Evolutionary conservation across 1,284 basidiomycete species (phyloP).

Genomic region (Coniferiporia weirii): DNA sequence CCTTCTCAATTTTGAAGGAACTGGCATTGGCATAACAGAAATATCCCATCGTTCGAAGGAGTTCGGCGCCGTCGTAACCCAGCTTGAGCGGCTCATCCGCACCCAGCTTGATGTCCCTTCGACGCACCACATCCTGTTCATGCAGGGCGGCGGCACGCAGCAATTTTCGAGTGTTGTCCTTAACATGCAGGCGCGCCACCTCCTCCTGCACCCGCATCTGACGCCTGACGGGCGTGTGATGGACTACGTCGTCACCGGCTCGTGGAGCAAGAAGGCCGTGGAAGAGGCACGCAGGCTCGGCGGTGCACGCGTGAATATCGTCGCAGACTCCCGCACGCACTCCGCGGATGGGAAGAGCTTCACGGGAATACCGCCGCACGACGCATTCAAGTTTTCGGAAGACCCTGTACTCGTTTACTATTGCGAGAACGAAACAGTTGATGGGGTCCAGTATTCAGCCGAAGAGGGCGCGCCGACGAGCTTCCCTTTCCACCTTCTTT

Average conservation of each 20-base stretch:
- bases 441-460: constrained; percentile 86
- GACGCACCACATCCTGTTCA: constrained; percentile 85
- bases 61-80: constrained; percentile 68
- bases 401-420: constrained; percentile 92
- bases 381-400: constrained; percentile 71
- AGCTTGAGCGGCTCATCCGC: constrained; percentile 67
- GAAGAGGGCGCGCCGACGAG: constrained; percentile 40
- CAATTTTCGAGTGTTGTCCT: constrained; percentile 89
- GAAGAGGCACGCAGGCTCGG: constrained; percentile 75
- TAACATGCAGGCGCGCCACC: constrained; percentile 81
- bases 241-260: constrained; percentile 90
- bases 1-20: constrained; percentile 81
- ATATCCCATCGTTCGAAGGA: constrained; percentile 90
- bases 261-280: constrained; percentile 84
- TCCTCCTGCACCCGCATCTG: constrained; percentile 58
- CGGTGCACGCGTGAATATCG: constrained; percentile 56
- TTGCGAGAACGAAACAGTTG: constrained; percentile 99
- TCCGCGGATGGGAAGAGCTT: constrained; percentile 67
- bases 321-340: constrained; percentile 58
- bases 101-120: constrained; percentile 74
- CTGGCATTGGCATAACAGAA: constrained; percentile 91
- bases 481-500: constrained; percentile 85
- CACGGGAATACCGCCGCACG: constrained; percentile 74
- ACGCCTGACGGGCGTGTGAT: constrained; percentile 50
- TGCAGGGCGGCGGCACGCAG: constrained; percentile 85